Base-by-base conservation (phyloP, 2,329 filamentous ascomycete species). In the Ilyonectria mors-panacis region DNA sequence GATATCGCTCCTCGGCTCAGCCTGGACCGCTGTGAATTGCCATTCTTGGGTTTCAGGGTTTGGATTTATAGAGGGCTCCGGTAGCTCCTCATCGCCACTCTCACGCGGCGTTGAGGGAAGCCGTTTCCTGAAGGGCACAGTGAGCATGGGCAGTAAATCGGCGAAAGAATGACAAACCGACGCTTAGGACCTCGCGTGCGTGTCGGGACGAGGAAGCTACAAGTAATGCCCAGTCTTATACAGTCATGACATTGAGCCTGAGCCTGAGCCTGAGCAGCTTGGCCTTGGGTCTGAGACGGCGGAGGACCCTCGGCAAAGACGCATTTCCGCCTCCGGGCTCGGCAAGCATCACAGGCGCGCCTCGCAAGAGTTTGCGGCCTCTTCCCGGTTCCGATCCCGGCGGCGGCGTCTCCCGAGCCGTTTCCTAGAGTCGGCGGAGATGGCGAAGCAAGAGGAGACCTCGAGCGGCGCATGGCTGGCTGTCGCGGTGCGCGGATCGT, bases 301-400 rank as follows among this genome's bases (percentile, higher is more conserved):
- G 12, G 57, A 67, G 71, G 66, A 30, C 66, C 58, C 9, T 53
- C 51, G 21, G 58, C 50, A 21, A 70, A 70, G 39, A 70, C 63
- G 33, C 73, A 75, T 59, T 73, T 75, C 23, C 73, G 67, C 50
- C 73, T 66, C 6, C 73, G 66, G 2, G 73, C 73, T 26, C 73
- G 68, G 51, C 73, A 75, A 12, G 71, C 73, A 64, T 75, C 73
- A 48, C 73, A 75, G 2, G 73, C 73, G 48, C 73, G 65, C n/a
- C 66, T 67, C 8, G 73, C 70, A 28, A 75, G 63, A 12, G 60
- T 69, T 30, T 65, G 66, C 13, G 58, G 39, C 19, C 48, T 58
- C 35, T 35, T 54, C 33, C 51, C 39, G 6, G 19, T 21, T 33
- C 33, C 26, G 26, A 6, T 26, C 26, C 26, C 26, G 26, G 26